Conservation (phyloP, 768 basidiomycete species). For the Trametes punicea region DNA sequence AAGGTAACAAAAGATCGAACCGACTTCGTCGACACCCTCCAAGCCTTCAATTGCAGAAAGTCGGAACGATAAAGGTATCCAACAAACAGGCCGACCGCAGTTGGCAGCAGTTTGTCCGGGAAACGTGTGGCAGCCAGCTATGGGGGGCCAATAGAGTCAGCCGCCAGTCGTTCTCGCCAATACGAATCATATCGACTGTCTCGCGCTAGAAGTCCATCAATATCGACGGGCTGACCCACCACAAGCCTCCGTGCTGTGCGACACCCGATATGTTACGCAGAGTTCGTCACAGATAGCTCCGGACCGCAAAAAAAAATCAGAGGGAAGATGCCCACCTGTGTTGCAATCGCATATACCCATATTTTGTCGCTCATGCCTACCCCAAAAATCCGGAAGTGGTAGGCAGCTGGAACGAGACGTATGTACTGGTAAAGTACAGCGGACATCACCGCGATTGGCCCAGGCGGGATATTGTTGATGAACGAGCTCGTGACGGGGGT, state of each 20-base stretch:
- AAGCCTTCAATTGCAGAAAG: constrained; percentile 71
- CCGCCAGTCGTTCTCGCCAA: not conserved
- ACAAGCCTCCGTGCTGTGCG: not conserved
- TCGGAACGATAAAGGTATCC: constrained; percentile 86
- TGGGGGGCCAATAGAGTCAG: not conserved
- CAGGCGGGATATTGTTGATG: constrained; percentile 71
- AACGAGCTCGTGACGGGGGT: constrained; percentile 41
- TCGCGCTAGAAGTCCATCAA: not conserved
- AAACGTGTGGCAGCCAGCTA: constrained; percentile 69
- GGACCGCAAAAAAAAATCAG: not conserved
- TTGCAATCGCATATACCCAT: constrained; percentile 65
- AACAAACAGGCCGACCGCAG: constrained; percentile 60
- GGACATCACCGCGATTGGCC: constrained; percentile 75
- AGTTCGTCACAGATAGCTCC: not conserved
- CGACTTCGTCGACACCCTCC: constrained; percentile 58
- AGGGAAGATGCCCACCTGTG: constrained; percentile 50
- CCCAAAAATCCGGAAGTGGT: constrained; percentile 74
- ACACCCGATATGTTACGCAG: no score
- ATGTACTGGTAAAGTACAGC: constrained; percentile 81
- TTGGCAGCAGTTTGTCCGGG: constrained; percentile 62
- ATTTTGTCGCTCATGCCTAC: constrained; percentile 74
- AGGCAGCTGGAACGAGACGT: constrained; percentile 71
- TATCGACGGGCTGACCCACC: not conserved
- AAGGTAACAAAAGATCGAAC: not conserved
- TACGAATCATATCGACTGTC: not conserved